These are phyloP conservation scores for Allantophomopsis cytisporea DNA, from an alignment of 2,329 filamentous ascomycete genomes.

Conservation along the genomic window DNA sequence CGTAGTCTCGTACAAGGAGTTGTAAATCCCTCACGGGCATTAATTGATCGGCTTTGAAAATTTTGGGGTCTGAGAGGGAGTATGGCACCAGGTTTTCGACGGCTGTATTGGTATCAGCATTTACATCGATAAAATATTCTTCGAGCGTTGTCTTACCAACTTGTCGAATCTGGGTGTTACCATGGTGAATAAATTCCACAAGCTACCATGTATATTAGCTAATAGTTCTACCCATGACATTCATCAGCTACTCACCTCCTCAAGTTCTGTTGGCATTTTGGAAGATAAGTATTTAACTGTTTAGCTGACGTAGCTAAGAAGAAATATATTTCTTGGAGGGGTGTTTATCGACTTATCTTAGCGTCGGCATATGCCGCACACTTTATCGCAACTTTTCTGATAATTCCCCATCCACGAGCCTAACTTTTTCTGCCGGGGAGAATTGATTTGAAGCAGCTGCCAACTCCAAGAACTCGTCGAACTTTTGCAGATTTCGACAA, in stretches of 20 bases:
- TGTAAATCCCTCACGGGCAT: constrained; percentile 79
- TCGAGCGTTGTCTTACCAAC: constrained; percentile 38
- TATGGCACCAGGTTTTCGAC: constrained; percentile 81
- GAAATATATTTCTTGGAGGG: background rate
- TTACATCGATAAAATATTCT: constrained; percentile 4
- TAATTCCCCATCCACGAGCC: background rate
- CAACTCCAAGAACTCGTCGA: too few species aligned
- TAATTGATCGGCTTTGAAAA: constrained; percentile 75
- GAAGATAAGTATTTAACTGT: background rate
- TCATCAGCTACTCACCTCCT: constrained; percentile 43
- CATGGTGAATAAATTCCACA: constrained; percentile 85
- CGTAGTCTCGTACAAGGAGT: constrained; percentile 71
- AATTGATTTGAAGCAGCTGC: too few species aligned
- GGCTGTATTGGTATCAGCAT: constrained; percentile 30
- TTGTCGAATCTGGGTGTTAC: constrained; percentile 80
- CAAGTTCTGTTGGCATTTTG: constrained; percentile 61
- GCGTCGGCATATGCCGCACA: background rate
- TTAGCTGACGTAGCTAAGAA: background rate
- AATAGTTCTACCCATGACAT: background rate
- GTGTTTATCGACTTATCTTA: background rate
- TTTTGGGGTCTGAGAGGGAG: constrained; percentile 53
- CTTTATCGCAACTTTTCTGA: background rate
- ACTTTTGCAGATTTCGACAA: too few species aligned
- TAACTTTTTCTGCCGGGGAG: too few species aligned
- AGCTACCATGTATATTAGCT: constrained; percentile 37